phyloP scores from a whole-genome alignment of 345 rosid genomes.

The Firmiana major region DNA sequence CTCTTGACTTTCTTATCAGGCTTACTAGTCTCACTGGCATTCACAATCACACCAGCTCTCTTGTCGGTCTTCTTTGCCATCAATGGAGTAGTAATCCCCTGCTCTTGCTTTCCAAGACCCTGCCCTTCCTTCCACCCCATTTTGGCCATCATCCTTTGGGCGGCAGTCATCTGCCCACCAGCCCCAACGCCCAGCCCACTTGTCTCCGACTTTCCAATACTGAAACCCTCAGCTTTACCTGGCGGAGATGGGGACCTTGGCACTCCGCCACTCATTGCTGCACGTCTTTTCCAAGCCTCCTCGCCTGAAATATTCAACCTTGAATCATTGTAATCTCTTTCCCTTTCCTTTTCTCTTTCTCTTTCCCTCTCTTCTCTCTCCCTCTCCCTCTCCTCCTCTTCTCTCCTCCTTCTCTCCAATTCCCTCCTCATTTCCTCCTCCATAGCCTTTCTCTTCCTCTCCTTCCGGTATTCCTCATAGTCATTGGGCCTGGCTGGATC shows the following conservation, averaged over 20 bases:
- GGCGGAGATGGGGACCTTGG: conserved; percentile 83
- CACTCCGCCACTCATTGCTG: conserved; percentile 74
- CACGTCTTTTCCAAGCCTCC: conserved; percentile 96
- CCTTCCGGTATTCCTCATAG: conserved; percentile 79
- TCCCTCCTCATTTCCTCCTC: conserved; percentile 84
- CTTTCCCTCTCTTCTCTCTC: conserved; percentile 72
- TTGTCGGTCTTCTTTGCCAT: conserved; percentile 97
- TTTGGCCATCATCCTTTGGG: conserved; percentile 99
- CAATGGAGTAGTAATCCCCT: conserved; percentile 94
- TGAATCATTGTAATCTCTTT: conserved; percentile 24
- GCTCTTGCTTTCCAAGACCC: conserved; percentile 93
- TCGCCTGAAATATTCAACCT: conserved; percentile 77
- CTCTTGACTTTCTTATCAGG: conserved; percentile 88
- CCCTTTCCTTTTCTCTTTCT: conserved; percentile 38
- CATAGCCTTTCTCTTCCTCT: conserved; percentile 65
- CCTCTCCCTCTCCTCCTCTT: conserved; percentile 74
- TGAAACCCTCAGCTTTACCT: conserved; percentile 51
- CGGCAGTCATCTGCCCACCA: conserved; percentile 99
- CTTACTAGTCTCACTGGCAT: conserved; percentile 66
- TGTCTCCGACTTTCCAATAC: conserved; percentile 80
- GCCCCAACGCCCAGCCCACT: conserved; percentile 90
- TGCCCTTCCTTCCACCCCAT: conserved; percentile 99
- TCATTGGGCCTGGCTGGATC: conserved; percentile 95
- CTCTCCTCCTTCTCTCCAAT: conserved; percentile 73
- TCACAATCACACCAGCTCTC: conserved; percentile 98